Conservation (phyloP, 1,284 basidiomycete species). For the Boletus semigastroideus region DNA sequence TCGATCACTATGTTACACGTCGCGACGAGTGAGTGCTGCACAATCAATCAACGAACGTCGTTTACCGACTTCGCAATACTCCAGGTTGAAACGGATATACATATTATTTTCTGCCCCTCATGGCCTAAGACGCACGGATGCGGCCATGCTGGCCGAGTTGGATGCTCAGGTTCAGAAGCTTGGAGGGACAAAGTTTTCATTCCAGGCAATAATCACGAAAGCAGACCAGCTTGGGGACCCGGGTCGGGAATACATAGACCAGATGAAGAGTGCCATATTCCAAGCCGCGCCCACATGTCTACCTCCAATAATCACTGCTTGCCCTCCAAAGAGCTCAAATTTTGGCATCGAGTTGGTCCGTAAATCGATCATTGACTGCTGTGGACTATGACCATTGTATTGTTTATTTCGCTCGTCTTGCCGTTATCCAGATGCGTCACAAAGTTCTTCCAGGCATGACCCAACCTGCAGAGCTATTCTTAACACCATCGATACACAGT, state of each 20-base stretch:
- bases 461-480: neutral
- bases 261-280: conserved; percentile 36
- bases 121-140: conserved; percentile 54
- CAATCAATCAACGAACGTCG: neutral
- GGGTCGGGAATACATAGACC: conserved; percentile 25
- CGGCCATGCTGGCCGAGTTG: conserved; percentile 61
- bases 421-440: neutral
- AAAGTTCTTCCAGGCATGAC: neutral
- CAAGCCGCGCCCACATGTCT: conserved; percentile 59
- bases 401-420: neutral
- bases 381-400: conserved; percentile 28
- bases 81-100: conserved; percentile 66
- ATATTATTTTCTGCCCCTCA: conserved; percentile 69
- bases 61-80: neutral
- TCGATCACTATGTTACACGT: conserved; percentile 59
- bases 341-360: conserved; percentile 60
- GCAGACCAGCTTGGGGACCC: conserved; percentile 48
- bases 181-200: conserved; percentile 46
- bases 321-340: conserved; percentile 42
- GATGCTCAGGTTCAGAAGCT: conserved; percentile 34
- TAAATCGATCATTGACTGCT: conserved; percentile 56
- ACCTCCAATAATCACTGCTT: conserved; percentile 55
- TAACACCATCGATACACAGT: conserved; percentile 6
- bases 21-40: conserved; percentile 53
- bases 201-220: conserved; percentile 75